These are phyloP conservation scores for Beauveria scarabaeidicola DNA, from an alignment of 2,329 filamentous ascomycete species.

Conservation along the genomic window DNA sequence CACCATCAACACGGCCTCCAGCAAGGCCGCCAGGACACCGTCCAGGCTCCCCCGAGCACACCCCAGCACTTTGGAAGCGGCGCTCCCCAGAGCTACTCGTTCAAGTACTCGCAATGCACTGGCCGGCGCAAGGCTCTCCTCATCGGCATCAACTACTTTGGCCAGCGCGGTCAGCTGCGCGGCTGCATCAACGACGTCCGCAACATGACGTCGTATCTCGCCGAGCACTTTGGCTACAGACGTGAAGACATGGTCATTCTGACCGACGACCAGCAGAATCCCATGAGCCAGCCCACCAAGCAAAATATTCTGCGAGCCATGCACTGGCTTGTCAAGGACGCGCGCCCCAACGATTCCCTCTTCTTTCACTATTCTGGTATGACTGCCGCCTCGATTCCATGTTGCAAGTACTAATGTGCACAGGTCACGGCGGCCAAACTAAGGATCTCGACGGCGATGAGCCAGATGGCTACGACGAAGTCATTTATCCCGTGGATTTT, in stretches of 20 bases:
- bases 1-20: background rate
- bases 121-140: conserved; percentile 81
- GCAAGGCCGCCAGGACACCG: conserved; percentile 37
- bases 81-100: conserved; percentile 71
- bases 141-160: conserved; percentile 96
- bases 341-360: conserved; percentile 81
- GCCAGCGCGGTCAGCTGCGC: conserved; percentile 78
- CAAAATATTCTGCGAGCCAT: conserved; percentile 91
- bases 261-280: conserved; percentile 94
- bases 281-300: conserved; percentile 94
- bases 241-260: conserved; percentile 94
- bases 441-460: conserved; percentile 73
- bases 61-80: conserved; percentile 71
- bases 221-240: conserved; percentile 84
- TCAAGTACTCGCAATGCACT: conserved; percentile 87
- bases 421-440: conserved; percentile 73
- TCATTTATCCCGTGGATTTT: conserved; percentile 79
- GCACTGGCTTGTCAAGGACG: conserved; percentile 97
- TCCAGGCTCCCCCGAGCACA: conserved; percentile 56
- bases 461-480: conserved; percentile 73
- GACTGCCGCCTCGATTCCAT: conserved; percentile 16
- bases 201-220: conserved; percentile 90
- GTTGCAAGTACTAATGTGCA: background rate
- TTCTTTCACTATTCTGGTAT: conserved; percentile 96
- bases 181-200: conserved; percentile 97